A percentile compares a stretch with the other conserved stretches of the same genome.
These are phyloP conservation scores for Rhizopus delemar DNA, from an alignment of 371 early-diverging fungal genomes.

Conservation along the genomic window DNA sequence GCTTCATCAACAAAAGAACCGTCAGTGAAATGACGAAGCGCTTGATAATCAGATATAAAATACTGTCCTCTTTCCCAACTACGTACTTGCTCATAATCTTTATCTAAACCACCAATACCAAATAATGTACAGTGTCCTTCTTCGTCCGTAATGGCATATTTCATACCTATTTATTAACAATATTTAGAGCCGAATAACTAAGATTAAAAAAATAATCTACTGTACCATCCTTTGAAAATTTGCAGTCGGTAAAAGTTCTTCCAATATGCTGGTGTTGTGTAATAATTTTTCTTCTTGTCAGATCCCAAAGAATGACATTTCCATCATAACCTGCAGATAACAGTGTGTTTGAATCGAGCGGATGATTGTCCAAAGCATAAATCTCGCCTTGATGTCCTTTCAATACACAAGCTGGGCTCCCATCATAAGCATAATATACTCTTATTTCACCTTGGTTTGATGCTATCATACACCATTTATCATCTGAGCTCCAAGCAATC, in stretches of 20 bases:
- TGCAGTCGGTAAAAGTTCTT: conserved; percentile 50
- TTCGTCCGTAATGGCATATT: conserved; percentile 71
- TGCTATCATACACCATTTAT: conserved; percentile 61
- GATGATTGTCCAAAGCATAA: conserved; percentile 79
- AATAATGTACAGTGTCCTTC: conserved; percentile 70
- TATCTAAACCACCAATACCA: conserved; percentile 61
- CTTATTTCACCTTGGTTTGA: conserved; percentile 61
- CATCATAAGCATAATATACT: conserved; percentile 64
- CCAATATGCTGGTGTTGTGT: conserved; percentile 34
- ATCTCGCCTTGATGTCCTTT: conserved; percentile 67
- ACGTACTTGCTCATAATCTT: conserved; percentile 61
- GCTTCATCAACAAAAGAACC: conserved; percentile 74
- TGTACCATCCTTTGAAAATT: conserved; percentile 58
- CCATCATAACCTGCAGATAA: conserved; percentile 88
- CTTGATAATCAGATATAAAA: conserved; percentile 73
- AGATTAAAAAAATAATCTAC: neutral
- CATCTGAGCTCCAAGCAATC: conserved; percentile 66
- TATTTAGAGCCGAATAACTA: no score
- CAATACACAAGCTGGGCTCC: conserved; percentile 55
- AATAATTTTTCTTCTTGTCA: conserved; percentile 27
- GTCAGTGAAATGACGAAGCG: conserved; percentile 64
- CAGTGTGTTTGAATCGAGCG: conserved; percentile 64
- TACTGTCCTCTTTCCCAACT: conserved; percentile 71
- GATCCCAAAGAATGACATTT: conserved; percentile 81
- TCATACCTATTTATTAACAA: conserved; percentile 33